Conservation (phyloP, 1,284 basidiomycete genomes). For the Cutaneotrichosporon sp. region DNA sequence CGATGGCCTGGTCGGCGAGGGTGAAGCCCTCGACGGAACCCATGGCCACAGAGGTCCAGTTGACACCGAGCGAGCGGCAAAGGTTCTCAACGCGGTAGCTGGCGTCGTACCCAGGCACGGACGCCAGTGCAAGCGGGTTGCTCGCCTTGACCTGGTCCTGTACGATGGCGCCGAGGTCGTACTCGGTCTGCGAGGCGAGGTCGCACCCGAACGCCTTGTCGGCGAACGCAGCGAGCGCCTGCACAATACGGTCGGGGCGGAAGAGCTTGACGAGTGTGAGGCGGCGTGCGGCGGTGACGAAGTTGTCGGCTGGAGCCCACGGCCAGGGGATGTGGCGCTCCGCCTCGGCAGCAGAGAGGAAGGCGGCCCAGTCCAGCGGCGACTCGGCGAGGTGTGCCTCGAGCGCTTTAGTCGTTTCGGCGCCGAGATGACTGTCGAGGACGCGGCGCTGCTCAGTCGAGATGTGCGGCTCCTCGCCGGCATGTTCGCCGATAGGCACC, state of each 20-base stretch:
- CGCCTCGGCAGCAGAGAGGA: conserved; percentile 70
- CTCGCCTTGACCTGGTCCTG: conserved; percentile 72
- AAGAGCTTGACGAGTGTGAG: conserved; percentile 46
- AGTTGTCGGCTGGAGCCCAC: conserved; percentile 59
- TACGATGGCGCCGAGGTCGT: conserved; percentile 74
- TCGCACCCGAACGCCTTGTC: conserved; percentile 46
- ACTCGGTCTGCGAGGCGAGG: conserved; percentile 36
- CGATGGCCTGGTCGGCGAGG: conserved; percentile 91
- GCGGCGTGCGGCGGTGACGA: conserved; percentile 35
- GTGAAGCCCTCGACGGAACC: conserved; percentile 97
- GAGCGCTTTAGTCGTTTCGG: conserved; percentile 65
- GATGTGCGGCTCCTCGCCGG: conserved; percentile 21
- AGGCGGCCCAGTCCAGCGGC: conserved; percentile 71
- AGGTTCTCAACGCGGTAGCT: conserved; percentile 92
- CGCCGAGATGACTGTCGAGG: conserved; percentile 36
- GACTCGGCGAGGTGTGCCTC: conserved; percentile 67
- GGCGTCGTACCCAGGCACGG: conserved; percentile 94
- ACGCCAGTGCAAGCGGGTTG: conserved; percentile 85
- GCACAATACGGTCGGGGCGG: conserved; percentile 47
- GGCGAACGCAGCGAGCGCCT: conserved; percentile 37
- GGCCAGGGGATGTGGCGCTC: conserved; percentile 72
- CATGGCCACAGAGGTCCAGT: conserved; percentile 89
- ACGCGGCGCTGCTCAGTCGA: conserved; percentile 35
- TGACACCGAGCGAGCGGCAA: conserved; percentile 70
- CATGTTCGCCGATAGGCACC: conserved; percentile 51